Percentiles rank a stretch among this genome's conserved stretches.
These are phyloP conservation scores for Globisporangium takayamanum DNA, from an alignment of 352 stramenopile species.

Conservation along the genomic window DNA sequence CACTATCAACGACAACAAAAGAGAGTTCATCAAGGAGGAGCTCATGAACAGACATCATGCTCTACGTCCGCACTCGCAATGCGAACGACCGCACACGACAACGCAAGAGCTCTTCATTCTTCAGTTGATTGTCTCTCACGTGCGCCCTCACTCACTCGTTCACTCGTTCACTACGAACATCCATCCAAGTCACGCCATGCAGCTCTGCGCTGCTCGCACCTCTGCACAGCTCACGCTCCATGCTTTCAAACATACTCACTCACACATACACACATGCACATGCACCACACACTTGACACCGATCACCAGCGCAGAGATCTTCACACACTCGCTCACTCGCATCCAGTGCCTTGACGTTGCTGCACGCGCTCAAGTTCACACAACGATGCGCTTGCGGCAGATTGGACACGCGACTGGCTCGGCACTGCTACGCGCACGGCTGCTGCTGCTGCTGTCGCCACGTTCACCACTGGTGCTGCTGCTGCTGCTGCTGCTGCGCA, in stretches of 20 bases:
- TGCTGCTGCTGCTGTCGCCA: neutral
- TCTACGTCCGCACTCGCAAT: no score
- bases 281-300: neutral
- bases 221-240: no score
- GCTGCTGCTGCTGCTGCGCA: neutral
- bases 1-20: no score
- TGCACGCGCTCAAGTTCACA: neutral
- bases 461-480: neutral
- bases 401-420: constrained; percentile 6
- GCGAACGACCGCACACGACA: no score
- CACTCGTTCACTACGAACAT: neutral
- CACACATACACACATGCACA: no score
- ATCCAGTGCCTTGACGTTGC: no score
- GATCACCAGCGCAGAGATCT: neutral
- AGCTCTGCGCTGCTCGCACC: no score
- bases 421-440: neutral
- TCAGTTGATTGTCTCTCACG: neutral
- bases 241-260: no score
- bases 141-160: neutral
- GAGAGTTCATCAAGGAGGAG: no score
- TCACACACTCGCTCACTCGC: neutral
- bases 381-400: constrained; percentile 6
- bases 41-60: no score
- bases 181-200: neutral
- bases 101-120: no score